These are phyloP conservation scores for Poa annua DNA, from an alignment of 176 grass and related monocot species.

Conservation along the genomic window DNA sequence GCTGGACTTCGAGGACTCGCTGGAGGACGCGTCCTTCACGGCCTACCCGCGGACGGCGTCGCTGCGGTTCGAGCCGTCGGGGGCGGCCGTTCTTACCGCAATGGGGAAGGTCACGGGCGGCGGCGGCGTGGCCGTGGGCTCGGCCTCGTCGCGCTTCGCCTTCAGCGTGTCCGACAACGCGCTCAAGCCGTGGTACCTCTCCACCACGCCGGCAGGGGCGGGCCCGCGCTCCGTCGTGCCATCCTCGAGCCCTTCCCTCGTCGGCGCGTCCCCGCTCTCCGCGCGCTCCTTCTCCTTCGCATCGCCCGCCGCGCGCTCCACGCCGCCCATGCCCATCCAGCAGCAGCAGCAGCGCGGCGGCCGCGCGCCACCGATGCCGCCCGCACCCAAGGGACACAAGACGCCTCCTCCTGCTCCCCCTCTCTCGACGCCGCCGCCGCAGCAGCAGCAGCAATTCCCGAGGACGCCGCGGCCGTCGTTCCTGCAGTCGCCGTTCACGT, in stretches of 20 bases:
- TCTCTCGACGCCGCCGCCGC: not conserved
- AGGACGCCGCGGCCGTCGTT: conserved; percentile 92
- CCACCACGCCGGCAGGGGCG: conserved; percentile 50
- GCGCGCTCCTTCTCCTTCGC: conserved; percentile 99
- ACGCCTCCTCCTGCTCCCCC: conserved; percentile 20
- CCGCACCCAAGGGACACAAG: conserved; percentile 41
- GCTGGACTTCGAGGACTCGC: conserved; percentile 92
- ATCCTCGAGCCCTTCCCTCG: conserved; percentile 70
- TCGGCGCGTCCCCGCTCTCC: conserved; percentile 86
- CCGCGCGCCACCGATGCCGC: conserved; percentile 33
- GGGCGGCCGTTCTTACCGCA: conserved; percentile 21
- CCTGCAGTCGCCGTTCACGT: conserved; percentile 90
- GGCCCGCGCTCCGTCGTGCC: conserved; percentile 64
- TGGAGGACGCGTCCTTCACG: conserved; percentile 78
- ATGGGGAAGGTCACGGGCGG: conserved; percentile 31
- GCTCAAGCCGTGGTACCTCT: conserved; percentile 98
- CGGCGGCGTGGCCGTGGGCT: conserved; percentile 46
- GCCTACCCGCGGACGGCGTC: conserved; percentile 86
- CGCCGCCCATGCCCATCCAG: conserved; percentile 37
- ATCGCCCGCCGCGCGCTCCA: conserved; percentile 74
- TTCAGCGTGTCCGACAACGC: conserved; percentile 82
- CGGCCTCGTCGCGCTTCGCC: conserved; percentile 90
- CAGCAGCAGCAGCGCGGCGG: not conserved
- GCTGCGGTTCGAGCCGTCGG: conserved; percentile 73
- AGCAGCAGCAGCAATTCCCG: conserved; percentile 51